Conservation (phyloP, 768 basidiomycete species). For the Russula ochroleuca region DNA sequence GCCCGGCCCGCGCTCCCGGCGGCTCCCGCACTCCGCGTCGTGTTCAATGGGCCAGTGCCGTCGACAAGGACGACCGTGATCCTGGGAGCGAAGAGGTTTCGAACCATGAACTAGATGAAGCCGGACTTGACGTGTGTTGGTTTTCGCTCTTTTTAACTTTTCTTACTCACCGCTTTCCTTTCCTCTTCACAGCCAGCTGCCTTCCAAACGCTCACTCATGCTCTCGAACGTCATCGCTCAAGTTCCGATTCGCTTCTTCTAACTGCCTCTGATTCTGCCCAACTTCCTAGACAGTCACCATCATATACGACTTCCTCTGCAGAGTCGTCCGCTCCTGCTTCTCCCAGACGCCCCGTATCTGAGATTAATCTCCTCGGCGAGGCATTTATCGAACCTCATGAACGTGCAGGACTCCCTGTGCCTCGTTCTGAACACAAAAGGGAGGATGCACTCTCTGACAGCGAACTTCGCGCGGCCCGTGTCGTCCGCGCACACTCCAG, state of each 20-base stretch:
- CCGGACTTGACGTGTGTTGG: conserved; percentile 47
- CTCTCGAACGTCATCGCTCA: conserved; percentile 49
- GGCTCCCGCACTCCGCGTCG: conserved; percentile 25
- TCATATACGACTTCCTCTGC: conserved; percentile 17
- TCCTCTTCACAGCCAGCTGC: conserved; percentile 40
- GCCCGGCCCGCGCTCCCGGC: conserved; percentile 6
- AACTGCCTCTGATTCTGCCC: conserved; percentile 19
- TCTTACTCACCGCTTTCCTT: not conserved
- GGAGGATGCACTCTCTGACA: conserved; percentile 3
- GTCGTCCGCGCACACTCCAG: conserved; percentile 44
- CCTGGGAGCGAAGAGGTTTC: conserved; percentile 9
- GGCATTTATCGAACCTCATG: conserved; percentile 56
- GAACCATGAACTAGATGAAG: conserved; percentile 50
- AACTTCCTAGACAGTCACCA: not conserved
- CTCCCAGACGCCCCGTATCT: conserved; percentile 2
- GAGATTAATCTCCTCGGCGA: conserved; percentile 43
- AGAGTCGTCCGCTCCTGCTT: conserved; percentile 21
- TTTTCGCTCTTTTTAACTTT: not conserved
- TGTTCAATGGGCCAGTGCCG: conserved; percentile 26
- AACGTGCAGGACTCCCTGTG: conserved; percentile 60
- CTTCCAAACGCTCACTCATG: conserved; percentile 47
- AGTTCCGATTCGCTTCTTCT: conserved; percentile 24
- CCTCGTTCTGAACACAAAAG: conserved; percentile 33
- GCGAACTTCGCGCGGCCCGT: conserved; percentile 37
- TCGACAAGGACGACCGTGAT: conserved; percentile 9